Percentiles rank a stretch among this genome's conserved stretches.
These are phyloP conservation scores for Vitellaria paradoxa DNA, from an alignment of 179 eudicot species.

Conservation along the genomic window DNA sequence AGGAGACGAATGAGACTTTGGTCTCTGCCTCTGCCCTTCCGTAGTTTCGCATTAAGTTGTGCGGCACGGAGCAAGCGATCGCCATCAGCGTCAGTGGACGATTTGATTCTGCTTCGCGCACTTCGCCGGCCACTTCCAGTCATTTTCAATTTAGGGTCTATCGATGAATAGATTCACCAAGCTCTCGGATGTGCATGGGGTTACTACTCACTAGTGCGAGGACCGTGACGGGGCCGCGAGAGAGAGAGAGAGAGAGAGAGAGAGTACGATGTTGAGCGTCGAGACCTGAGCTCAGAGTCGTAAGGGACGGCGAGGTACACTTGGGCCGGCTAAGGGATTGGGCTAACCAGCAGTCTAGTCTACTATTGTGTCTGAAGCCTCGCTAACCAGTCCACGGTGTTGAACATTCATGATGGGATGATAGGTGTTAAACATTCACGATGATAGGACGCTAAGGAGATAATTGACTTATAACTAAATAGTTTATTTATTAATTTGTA, in stretches of 20 bases:
- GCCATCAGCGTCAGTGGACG: conserved; percentile 23
- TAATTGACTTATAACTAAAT: too few species aligned
- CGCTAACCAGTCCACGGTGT: too few species aligned
- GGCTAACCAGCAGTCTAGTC: too few species aligned
- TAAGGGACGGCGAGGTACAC: not conserved
- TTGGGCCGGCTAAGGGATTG: not conserved
- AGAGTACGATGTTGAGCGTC: not conserved
- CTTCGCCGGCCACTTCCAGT: conserved; percentile 48
- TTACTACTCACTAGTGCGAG: not conserved
- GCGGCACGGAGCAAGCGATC: conserved; percentile 22
- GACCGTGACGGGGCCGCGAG: not conserved
- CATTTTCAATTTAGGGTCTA: conserved; percentile 30
- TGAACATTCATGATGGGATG: too few species aligned
- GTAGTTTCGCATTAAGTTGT: conserved; percentile 24
- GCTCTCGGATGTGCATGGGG: not conserved
- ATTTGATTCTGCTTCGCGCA: conserved; percentile 44
- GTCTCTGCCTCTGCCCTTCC: conserved; percentile 19
- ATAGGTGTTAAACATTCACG: too few species aligned
- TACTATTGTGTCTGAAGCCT: too few species aligned
- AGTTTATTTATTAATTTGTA: too few species aligned
- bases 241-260: not conserved
- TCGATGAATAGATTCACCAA: not conserved
- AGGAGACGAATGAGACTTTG: conserved; percentile 18
- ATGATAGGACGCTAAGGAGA: too few species aligned
- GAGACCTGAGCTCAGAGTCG: not conserved